A percentile compares a stretch with the other conserved stretches of the same genome.
These are phyloP conservation scores for Stephanodiscus triporus DNA, from an alignment of 108 stramenopile genomes.

Conservation along the genomic window DNA sequence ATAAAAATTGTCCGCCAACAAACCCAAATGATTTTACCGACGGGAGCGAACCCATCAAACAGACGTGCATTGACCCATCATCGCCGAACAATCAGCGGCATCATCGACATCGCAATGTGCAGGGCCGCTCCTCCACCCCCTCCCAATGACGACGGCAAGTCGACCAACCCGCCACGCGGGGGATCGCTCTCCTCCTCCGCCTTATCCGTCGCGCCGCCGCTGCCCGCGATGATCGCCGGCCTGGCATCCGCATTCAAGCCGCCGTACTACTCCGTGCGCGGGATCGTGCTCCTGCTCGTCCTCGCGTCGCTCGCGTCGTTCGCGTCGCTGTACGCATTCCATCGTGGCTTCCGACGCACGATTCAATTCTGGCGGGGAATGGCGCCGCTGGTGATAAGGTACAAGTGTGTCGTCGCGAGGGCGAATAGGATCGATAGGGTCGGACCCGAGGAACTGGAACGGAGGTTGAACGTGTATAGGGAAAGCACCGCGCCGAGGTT, in stretches of 20 bases:
- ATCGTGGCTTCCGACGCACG: conserved; percentile 48
- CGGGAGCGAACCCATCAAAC: not conserved
- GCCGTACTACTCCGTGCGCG: conserved; percentile 14
- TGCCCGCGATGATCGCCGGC: conserved; percentile 22
- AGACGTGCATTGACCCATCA: not conserved
- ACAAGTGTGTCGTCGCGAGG: conserved; percentile 29
- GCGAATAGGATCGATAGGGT: conserved; percentile 26
- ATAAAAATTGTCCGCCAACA: too few species aligned
- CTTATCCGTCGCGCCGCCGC: not conserved
- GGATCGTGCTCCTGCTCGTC: conserved; percentile 15
- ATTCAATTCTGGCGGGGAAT: conserved; percentile 51
- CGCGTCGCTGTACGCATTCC: conserved; percentile 41
- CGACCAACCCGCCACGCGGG: not conserved
- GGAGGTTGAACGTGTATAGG: conserved; percentile 34
- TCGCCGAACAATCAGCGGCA: not conserved
- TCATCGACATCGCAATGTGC: not conserved
- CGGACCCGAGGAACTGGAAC: conserved; percentile 35
- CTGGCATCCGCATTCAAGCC: conserved; percentile 2
- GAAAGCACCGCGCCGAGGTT: conserved; percentile 30
- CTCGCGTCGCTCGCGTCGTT: conserved; percentile 15
- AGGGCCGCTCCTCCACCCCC: not conserved
- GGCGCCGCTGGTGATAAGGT: conserved; percentile 32
- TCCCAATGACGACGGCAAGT: not conserved
- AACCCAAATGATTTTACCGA: not conserved
- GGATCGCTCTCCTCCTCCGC: conserved; percentile 1